Base-by-base conservation (phyloP, 2,329 filamentous ascomycete species). In the Fusarium equiseti region DNA sequence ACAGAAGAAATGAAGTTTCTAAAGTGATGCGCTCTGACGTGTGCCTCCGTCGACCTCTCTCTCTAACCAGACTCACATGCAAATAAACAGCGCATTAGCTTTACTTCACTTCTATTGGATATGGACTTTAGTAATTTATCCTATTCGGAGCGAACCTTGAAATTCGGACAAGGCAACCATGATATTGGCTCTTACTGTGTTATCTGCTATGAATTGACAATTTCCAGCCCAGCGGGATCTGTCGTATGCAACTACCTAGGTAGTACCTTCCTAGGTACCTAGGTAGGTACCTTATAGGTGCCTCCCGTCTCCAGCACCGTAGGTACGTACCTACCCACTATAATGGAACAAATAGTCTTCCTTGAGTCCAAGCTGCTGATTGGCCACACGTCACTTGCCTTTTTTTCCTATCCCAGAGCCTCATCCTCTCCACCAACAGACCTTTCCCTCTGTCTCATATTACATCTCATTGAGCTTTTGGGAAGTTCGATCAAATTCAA, bases 391-490 rank as follows among this genome's bases (percentile, higher is more conserved):
- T 8, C 13, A 44, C 32, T 24, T 45, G 6, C 35, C 35, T 16
- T 18, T 43, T 52, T 58, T 60, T 71, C 18, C 26, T 6, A 42
- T 29, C 31, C 50, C 43, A 46, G 43, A 49, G 66, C 66, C 63
- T 68, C 63, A 68, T 59, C 45, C 59, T 53, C 52, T 38, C 64
- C 59, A 72, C 65, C 66, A 62, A 53, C 56, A 55, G 43, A 60
- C 51, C 44, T 27, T 66, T 63, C 20, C 31, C 49, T 59, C 24
- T 44, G 26, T 46, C 45, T 62, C 32, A 38, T 31, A 31, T 22
- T 48, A 31, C 20, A 55, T 29, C 40, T 46, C 27, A 31, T 29
- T 50, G 32, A 42, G 27, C 35, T 48, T 61, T 18, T 4, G 18
- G 38, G 51, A 26, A 68, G 40, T 12, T 40, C 24, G 44, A 42